phyloP scores from a whole-genome alignment of 2,329 filamentous ascomycete genomes.

The Plenodomus lindquistii region DNA sequence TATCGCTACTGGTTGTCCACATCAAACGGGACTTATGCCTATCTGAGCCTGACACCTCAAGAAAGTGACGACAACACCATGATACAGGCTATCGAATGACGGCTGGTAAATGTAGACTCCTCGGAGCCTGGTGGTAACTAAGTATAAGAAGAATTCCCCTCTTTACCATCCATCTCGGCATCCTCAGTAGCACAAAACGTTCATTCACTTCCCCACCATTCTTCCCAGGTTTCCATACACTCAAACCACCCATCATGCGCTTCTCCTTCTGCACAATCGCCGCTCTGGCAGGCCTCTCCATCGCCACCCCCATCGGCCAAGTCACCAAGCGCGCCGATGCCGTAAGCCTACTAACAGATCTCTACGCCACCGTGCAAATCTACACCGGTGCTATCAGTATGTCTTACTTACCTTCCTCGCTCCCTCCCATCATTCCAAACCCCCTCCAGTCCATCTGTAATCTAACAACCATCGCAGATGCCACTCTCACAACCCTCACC shows the following conservation, averaged over 20 bases:
- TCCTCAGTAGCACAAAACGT: too few relatives aligned
- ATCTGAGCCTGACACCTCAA: neutral
- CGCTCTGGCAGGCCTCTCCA: neutral
- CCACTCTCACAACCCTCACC: conserved; percentile 18
- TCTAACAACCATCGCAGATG: conserved; percentile 3
- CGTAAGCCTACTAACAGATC: conserved; percentile 14
- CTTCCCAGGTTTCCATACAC: too few relatives aligned
- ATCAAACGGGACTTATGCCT: neutral
- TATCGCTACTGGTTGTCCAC: neutral
- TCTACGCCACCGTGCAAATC: conserved; percentile 18
- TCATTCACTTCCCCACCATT: neutral
- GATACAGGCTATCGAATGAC: neutral
- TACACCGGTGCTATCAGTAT: conserved; percentile 20
- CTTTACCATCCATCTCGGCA: too few relatives aligned
- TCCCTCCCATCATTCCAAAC: neutral
- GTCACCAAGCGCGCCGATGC: conserved; percentile 9
- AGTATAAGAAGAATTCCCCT: too few relatives aligned
- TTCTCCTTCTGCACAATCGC: neutral
- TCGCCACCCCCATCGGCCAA: neutral
- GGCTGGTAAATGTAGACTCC: too few relatives aligned
- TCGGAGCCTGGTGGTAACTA: neutral
- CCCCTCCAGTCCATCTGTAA: neutral
- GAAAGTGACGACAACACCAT: neutral
- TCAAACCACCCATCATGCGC: too few relatives aligned
- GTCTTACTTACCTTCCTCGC: too few relatives aligned